Conservation (phyloP, 768 basidiomycete genomes). For the Mycena rosella region DNA sequence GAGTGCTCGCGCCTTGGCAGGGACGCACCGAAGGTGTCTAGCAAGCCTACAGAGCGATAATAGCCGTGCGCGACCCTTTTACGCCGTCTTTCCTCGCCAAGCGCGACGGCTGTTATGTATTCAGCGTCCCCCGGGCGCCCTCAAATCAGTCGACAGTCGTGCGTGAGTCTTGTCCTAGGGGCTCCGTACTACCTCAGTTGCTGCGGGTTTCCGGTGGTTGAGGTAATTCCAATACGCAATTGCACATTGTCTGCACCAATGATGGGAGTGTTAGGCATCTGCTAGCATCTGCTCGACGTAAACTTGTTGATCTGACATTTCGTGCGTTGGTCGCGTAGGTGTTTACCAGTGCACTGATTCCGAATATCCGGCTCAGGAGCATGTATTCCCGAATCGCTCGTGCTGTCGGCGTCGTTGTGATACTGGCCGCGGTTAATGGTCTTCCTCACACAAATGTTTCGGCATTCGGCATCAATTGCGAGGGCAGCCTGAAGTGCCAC, state of each 20-base stretch:
- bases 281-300: no score
- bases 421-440: not conserved
- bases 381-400: not conserved
- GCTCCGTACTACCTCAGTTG: no score
- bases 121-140: no score
- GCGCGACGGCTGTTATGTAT: constrained; percentile 16
- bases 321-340: no score
- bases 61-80: not conserved
- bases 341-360: no score
- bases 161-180: no score
- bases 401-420: not conserved
- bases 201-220: no score
- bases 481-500: constrained; percentile 23
- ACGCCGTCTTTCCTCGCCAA: not conserved
- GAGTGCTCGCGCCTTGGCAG: not conserved
- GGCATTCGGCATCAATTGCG: constrained; percentile 23
- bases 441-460: not conserved
- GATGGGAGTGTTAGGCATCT: no score
- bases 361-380: not conserved
- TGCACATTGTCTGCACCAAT: no score
- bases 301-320: no score
- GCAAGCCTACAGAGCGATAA: not conserved
- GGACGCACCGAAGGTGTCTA: not conserved
- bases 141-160: no score
- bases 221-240: no score